phyloP scores from a whole-genome alignment of 139 green algal species.

The Micractinium conductrix region DNA sequence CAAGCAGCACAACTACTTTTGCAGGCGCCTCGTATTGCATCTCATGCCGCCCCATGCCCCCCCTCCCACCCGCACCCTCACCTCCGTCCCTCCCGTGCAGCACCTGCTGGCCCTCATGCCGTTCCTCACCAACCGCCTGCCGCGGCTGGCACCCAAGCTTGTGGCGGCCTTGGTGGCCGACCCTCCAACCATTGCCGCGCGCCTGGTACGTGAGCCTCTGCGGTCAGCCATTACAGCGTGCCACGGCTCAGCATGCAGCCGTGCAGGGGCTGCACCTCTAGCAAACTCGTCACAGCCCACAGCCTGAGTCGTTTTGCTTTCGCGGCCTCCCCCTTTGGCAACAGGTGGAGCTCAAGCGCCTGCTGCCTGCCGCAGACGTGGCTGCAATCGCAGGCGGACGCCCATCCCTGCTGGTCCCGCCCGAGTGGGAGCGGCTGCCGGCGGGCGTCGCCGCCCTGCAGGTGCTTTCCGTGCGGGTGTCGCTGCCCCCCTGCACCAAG shows the following conservation, averaged over 20 bases:
- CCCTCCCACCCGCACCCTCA: not conserved
- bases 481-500: no score
- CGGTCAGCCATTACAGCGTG: no score
- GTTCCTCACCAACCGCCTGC: conserved; percentile 13
- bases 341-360: not conserved
- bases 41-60: not conserved
- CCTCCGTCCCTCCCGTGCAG: not conserved
- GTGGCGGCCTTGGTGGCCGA: conserved; percentile 18
- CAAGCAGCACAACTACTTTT: no score
- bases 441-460: not conserved
- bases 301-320: no score
- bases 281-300: no score
- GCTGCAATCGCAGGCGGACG: conserved; percentile 8
- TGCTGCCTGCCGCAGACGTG: conserved; percentile 13
- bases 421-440: conserved; percentile 30
- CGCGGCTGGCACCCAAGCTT: conserved; percentile 31
- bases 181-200: not conserved
- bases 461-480: no score
- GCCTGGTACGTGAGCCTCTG: no score
- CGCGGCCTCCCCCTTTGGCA: no score
- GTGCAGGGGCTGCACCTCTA: no score
- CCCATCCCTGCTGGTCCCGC: conserved; percentile 27
- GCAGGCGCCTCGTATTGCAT: no score
- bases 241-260: no score
- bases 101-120: conserved; percentile 32